These are phyloP conservation scores for Paracorniculantispora psalliotae DNA, from an alignment of 2,329 filamentous ascomycete species.

Conservation along the genomic window DNA sequence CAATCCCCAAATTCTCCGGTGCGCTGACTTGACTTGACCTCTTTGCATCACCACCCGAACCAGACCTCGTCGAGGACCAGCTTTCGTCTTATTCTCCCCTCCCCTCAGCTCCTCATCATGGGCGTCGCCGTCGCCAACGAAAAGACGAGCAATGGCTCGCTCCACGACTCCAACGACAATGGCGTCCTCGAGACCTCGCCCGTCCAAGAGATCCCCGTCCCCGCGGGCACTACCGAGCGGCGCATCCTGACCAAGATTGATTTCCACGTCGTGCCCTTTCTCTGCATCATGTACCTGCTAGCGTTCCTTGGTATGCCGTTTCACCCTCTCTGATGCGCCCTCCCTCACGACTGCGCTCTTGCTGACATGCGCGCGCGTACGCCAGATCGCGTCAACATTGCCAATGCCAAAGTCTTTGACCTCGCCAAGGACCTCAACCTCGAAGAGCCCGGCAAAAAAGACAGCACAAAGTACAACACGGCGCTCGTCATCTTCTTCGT, in stretches of 20 bases:
- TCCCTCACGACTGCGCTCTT: not conserved
- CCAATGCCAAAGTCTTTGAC: conserved; percentile 67
- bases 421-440: conserved; percentile 60
- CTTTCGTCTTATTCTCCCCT: not conserved
- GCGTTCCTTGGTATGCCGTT: conserved; percentile 53
- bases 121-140: conserved; percentile 15
- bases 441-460: conserved; percentile 42
- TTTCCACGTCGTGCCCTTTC: conserved; percentile 63
- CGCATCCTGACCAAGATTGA: conserved; percentile 67
- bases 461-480: conserved; percentile 62
- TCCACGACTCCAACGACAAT: conserved; percentile 14
- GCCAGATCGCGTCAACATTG: conserved; percentile 73
- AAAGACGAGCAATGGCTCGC: conserved; percentile 17
- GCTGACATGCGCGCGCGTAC: conserved; percentile 5
- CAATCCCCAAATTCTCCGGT: not conserved
- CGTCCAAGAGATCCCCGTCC: conserved; percentile 22
- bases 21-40: not conserved
- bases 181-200: conserved; percentile 4
- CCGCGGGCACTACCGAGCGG: conserved; percentile 55
- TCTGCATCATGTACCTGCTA: conserved; percentile 67
- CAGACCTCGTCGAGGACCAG: not conserved
- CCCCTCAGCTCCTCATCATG: conserved; percentile 14
- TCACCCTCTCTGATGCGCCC: not conserved
- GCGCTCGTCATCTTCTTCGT: conserved; percentile 78
- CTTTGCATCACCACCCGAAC: not conserved